A percentile compares a stretch with the other conserved stretches of the same genome.
Evolutionary conservation across 352 stramenopile species (phyloP).

Genomic region (Phytopythium cucurbitacearum): DNA sequence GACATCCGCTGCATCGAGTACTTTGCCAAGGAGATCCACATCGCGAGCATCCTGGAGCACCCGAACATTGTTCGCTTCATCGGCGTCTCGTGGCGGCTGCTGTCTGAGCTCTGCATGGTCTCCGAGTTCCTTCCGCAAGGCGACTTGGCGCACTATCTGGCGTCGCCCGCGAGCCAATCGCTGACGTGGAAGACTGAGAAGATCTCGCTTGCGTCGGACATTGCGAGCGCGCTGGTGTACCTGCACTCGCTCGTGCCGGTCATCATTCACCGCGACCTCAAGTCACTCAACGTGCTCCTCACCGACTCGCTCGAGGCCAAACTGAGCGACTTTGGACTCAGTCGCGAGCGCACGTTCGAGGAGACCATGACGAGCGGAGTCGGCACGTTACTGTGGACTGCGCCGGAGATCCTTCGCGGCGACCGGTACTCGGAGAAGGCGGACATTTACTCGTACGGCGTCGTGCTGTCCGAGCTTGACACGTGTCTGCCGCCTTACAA

Average conservation of each 20-base stretch:
- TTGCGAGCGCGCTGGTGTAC: slow-evolving; percentile 47
- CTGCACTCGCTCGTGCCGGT: slow-evolving; percentile 40
- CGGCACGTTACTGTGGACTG: slow-evolving; percentile 40
- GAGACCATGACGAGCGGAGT: slow-evolving; percentile 40
- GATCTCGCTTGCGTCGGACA: slow-evolving; percentile 30
- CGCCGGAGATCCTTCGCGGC: slow-evolving; percentile 12
- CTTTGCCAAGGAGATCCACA: slow-evolving; percentile 33
- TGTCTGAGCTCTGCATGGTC: slow-evolving; percentile 43
- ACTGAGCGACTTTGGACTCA: slow-evolving; percentile 47
- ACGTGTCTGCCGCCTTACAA: slow-evolving; percentile 15
- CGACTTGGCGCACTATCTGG: slow-evolving; percentile 34
- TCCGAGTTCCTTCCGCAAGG: slow-evolving; percentile 36
- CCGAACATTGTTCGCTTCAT: slow-evolving; percentile 52
- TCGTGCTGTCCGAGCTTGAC: slow-evolving; percentile 43
- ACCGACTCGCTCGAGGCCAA: slow-evolving; percentile 37
- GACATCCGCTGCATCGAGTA: slow-evolving; percentile 12
- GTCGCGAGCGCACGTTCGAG: slow-evolving; percentile 44
- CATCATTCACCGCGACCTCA: slow-evolving; percentile 19
- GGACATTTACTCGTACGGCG: slow-evolving; percentile 47
- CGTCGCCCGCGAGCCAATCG: slow-evolving; percentile 20
- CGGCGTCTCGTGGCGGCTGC: slow-evolving; percentile 38
- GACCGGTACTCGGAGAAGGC: slow-evolving; percentile 35
- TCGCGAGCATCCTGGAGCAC: slow-evolving; percentile 38
- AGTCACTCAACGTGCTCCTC: slow-evolving; percentile 31
- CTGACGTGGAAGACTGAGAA: slow-evolving; percentile 39